Base-by-base conservation (phyloP, 192 early-diverging fungal species). In the Glomus cerebriforme region DNA sequence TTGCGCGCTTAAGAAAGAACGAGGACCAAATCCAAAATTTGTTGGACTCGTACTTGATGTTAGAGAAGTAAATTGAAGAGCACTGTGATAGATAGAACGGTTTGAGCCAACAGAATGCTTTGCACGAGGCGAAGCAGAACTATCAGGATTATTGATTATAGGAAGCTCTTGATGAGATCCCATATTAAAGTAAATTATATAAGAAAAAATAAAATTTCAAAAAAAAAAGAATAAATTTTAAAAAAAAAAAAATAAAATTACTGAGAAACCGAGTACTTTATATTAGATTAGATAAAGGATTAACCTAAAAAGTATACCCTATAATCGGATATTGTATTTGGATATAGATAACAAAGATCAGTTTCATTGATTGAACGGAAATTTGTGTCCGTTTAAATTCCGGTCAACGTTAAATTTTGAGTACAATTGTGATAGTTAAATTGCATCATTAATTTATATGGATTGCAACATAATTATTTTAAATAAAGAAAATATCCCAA, bases 1-100 rank as follows among this genome's bases (percentile, higher is more conserved):
- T 59, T 76, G 75, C 2, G 75, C 39, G 19, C 62, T 76, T 13
- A 59, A 64, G 15, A 63, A 37, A 54, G 75, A 76, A 24, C 75
- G 45, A 35, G 74, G 47, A 59, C 73, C 54, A 34, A 74, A 74
- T 15, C 75, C 75, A 17, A 24, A 19, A 35, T 63, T 64, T 43
- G 34, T 64, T 43, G 34, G 60, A 60, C 59, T 60, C 7, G 3
- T 45, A 60, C 59, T 60, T 15, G 3, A 27, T 7, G 75, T 64
- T 10, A 63, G 19, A 5, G 59, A 24, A 59, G 73, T 74, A 58
- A 74, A 59, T 12, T 74, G 39, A 32, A 74, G 15, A 32, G 73
- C 73, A 31, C n/a, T 29, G n/a, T n/a, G n/a, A 74, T 47, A 29
- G 15, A 69, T 43, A 22, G 49, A 54, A 54, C 49, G 49, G 22